Base-by-base conservation (phyloP, 2,329 filamentous ascomycete genomes). In the Aspergillus aculeatinus region DNA sequence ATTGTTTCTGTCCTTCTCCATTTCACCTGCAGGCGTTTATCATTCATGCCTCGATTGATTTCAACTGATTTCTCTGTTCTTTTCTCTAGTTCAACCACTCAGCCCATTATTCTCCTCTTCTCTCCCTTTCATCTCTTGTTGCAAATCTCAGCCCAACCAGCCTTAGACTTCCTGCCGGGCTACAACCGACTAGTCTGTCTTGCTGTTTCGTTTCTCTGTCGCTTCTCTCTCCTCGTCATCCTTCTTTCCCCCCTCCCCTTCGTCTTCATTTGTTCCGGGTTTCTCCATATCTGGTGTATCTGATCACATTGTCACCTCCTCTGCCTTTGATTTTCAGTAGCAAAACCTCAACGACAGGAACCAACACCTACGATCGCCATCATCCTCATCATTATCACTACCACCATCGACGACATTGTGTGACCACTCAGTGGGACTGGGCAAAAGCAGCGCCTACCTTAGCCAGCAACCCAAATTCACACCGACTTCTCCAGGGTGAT, bases 401-500 rank as follows among this genome's bases (percentile, higher is more conserved):
- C 25, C 51, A 44, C 33, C 42, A 19, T 21, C 27, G 53, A 50
- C 48, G 16, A 48, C 53, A 55, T 48, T 35, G 53, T 48, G 53
- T 47, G 57, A 62, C 55, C 52, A 57, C 60, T 49, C 48, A 42
- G 12, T 27, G 31, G 48, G 33, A 58, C 50, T 59, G 56, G 55
- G 51, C 56, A 52, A 60, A 35, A 49, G 56, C 59, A 58, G 59
- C 52, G 55, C 55, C 51, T 44, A 44, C 39, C 39, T 44, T 61
- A 23, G 61, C 49, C 58, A 61, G 55, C 54, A 63, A 58, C 56
- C 52, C 60, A 50, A 62, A 58, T 61, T 57, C 63, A 65, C 64
- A 66, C 64, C 64, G 64, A 65, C 64, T 67, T 61, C 63, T 65
- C 55, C 57, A 61, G 60, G 55, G 39, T 47, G 31, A 44, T 52